phyloP scores from a whole-genome alignment of 2,329 filamentous ascomycete species.

The Hypoxylon sp. region DNA sequence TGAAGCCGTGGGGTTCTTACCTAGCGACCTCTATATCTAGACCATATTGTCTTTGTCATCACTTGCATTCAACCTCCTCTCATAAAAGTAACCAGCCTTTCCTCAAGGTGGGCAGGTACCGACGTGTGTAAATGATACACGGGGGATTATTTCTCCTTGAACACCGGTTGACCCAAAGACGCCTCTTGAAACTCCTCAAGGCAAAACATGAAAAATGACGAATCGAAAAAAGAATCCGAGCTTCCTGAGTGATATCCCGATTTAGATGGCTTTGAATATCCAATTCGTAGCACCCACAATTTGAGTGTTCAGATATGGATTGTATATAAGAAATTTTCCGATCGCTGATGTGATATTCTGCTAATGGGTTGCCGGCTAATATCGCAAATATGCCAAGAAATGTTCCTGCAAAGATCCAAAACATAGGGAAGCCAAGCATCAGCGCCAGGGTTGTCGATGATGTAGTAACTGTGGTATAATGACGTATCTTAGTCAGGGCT shows the following conservation, averaged over 20 bases:
- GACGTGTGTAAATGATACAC: constrained; percentile 32
- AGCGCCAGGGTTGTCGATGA: constrained; percentile 4
- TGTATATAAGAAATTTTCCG: constrained; percentile 3
- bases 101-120: constrained; percentile 8
- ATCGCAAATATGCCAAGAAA: constrained; percentile 2
- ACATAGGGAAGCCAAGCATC: constrained; percentile 9
- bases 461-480: constrained; percentile 7
- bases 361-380: constrained; percentile 8
- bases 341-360: constrained; percentile 14
- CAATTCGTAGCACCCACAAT: constrained; percentile 2
- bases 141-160: constrained; percentile 23
- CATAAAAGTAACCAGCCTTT: constrained; percentile 16
- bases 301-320: constrained; percentile 1
- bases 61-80: constrained; percentile 41
- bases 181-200: constrained; percentile 21
- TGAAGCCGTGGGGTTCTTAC: constrained; percentile 13
- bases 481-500: neutral
- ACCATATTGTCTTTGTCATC: constrained; percentile 21
- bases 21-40: constrained; percentile 20
- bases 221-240: constrained; percentile 13
- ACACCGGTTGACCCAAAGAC: constrained; percentile 24
- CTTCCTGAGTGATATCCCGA: constrained; percentile 23
- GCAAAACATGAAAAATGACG: constrained; percentile 9
- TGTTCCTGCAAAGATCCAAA: constrained; percentile 8
- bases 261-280: constrained; percentile 7